Base-by-base conservation (phyloP, 2,329 filamentous ascomycete genomes). In the Cladosporium sp. region DNA sequence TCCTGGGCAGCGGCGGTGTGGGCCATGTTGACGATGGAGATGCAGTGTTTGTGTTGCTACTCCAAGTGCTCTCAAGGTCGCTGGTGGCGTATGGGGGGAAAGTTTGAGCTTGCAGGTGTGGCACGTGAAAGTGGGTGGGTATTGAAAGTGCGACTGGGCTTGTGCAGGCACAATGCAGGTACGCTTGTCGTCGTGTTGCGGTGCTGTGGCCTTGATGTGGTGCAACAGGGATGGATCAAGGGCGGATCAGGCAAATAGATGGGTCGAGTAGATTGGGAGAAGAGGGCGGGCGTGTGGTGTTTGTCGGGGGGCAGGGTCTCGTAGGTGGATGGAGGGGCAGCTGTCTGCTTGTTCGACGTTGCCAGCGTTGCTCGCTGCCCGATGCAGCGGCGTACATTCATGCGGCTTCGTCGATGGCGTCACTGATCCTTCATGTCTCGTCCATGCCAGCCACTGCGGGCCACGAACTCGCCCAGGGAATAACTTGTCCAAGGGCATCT, bases 1-100 rank as follows among this genome's bases (percentile, higher is more conserved):
- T 63, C 58, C 56, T 61, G 63, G 32, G 63, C 62, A 13, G 65
- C 42, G 35, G 62, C 60, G 25, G 65, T 64, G 47, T 70, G 65
- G 13, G 67, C 65, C 68, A 70, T 71, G 59, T 25, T 65, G 42
- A 25, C 17, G 45, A 24, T n/a, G 22, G 15, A 34, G 37, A 13
- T 17, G 35, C 25, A 4, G 3, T 57, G 45, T 42, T 10, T 2
- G 19, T 25, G 19, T 19, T 32, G 28, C 8, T 10, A 32, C 28
- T n/a, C n/a, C n/a, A 44, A 8, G 40, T 44, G 40, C 24, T 17
- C 13, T 39, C 17, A 15, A 39, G 36, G 17, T 8, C 6, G 6
- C 7, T 19, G 15, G 4, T 20, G 42, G 42, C 3, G 22, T 47
- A 22, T 17, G 7, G 24, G 20, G 42, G 5, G 12, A 32, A 45